Conservation (phyloP, 73 alveolate genomes). For the Strombidium stylifer region DNA sequence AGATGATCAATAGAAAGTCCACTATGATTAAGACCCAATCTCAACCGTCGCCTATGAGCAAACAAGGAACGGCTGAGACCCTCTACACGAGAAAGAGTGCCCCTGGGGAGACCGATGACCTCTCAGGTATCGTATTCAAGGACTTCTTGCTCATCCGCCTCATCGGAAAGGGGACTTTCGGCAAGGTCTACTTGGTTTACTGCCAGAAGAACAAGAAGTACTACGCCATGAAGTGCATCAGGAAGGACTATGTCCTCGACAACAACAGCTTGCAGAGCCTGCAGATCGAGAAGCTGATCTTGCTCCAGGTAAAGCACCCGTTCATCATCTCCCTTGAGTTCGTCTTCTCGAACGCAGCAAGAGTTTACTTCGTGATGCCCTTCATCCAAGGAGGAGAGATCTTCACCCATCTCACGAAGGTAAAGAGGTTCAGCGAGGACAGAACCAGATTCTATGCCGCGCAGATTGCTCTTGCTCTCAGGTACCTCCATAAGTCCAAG, state of each 20-base stretch:
- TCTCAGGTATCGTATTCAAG: constrained; percentile 20
- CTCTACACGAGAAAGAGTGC: neutral
- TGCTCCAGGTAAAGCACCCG: constrained; percentile 57
- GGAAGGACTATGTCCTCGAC: constrained; percentile 66
- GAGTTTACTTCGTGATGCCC: constrained; percentile 65
- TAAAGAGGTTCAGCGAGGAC: constrained; percentile 59
- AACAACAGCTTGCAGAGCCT: constrained; percentile 51
- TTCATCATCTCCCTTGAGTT: constrained; percentile 57
- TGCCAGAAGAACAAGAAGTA: constrained; percentile 35
- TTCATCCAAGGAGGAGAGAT: constrained; percentile 67
- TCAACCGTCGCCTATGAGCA: neutral
- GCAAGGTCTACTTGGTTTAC: constrained; percentile 65
- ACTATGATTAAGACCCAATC: neutral
- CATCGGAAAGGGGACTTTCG: constrained; percentile 68
- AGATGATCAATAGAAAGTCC: neutral
- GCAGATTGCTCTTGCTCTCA: constrained; percentile 43
- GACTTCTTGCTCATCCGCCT: constrained; percentile 42
- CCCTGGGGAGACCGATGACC: neutral
- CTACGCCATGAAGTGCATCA: constrained; percentile 73
- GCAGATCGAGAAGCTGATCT: constrained; percentile 55
- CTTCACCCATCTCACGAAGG: constrained; percentile 36
- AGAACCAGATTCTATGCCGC: constrained; percentile 52
- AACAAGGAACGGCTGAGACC: neutral
- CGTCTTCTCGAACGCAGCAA: constrained; percentile 53
- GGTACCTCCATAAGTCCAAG: constrained; percentile 47